phyloP scores from a whole-genome alignment of 805 yeast genomes.

The Saitoella complicata region DNA sequence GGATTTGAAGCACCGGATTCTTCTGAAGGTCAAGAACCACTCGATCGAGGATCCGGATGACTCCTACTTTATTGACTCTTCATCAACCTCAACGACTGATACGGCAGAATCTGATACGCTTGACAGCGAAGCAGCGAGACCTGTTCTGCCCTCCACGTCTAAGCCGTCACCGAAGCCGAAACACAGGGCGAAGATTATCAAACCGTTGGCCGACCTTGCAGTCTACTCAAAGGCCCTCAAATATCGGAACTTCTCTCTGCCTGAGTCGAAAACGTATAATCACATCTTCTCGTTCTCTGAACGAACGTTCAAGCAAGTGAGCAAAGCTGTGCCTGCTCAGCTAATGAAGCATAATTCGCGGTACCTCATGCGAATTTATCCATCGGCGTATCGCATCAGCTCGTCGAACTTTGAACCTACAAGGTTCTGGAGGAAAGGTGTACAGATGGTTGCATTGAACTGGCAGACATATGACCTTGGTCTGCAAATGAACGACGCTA shows the following conservation, averaged over 20 bases:
- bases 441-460: constrained; percentile 89
- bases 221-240: constrained; percentile 60
- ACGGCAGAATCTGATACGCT: constrained; percentile 6
- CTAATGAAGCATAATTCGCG: constrained; percentile 61
- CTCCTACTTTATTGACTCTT: neutral
- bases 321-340: constrained; percentile 41
- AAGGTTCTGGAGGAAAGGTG: constrained; percentile 67
- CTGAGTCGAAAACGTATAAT: constrained; percentile 63
- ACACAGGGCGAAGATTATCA: constrained; percentile 16
- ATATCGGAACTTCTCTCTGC: constrained; percentile 67
- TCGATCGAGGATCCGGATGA: constrained; percentile 3
- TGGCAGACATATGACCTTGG: constrained; percentile 91
- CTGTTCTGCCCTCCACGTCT: neutral
- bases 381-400: constrained; percentile 57
- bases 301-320: constrained; percentile 43
- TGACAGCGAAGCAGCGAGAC: neutral
- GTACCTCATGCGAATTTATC: constrained; percentile 72
- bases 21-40: constrained; percentile 59
- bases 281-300: constrained; percentile 85
- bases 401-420: constrained; percentile 75
- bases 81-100: constrained; percentile 6
- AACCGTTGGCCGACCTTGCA: constrained; percentile 41
- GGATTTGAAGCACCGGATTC: constrained; percentile 49
- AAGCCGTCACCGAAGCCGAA: constrained; percentile 5
- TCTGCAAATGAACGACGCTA: constrained; percentile 71